Evolutionary conservation across 1,284 basidiomycete genomes (phyloP).

Genomic region (Pulchroboletus neoregius): DNA sequence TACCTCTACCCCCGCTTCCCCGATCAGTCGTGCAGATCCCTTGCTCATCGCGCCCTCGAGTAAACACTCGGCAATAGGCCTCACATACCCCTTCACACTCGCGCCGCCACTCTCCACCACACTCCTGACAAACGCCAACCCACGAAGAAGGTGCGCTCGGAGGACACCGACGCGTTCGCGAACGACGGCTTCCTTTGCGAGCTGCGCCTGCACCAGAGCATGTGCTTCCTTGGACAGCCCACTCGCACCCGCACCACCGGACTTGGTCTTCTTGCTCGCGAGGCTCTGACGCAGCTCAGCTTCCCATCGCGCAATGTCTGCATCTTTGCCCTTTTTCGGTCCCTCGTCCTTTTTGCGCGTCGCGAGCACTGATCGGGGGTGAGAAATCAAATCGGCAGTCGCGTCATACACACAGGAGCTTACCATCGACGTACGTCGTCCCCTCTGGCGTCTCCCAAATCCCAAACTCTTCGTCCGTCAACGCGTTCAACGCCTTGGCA

Average conservation of each 20-base stretch:
- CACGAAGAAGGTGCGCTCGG: conserved; percentile 58
- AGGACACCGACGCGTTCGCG: conserved; percentile 56
- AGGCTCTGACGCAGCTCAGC: conserved; percentile 84
- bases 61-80: conserved; percentile 56
- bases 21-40: conserved; percentile 55
- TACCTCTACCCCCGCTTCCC: conserved; percentile 34
- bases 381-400: background rate
- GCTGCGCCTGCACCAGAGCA: conserved; percentile 73
- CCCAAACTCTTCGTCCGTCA: conserved; percentile 72
- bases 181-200: conserved; percentile 71
- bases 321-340: conserved; percentile 77
- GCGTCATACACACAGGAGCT: conserved; percentile 16
- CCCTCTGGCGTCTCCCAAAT: conserved; percentile 86
- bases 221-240: conserved; percentile 82
- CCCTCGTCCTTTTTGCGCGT: conserved; percentile 51
- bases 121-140: conserved; percentile 63
- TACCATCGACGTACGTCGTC: conserved; percentile 75
- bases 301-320: conserved; percentile 90
- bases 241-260: conserved; percentile 30
- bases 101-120: conserved; percentile 48
- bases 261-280: conserved; percentile 62
- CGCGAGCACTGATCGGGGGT: conserved; percentile 52
- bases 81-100: conserved; percentile 51
- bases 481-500: conserved; percentile 49
- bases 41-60: conserved; percentile 61